Percentiles rank a stretch among this genome's conserved stretches.
Evolutionary conservation across 805 yeast genomes (phyloP).

Genomic region (Jamesozyma jinghongensis): DNA sequence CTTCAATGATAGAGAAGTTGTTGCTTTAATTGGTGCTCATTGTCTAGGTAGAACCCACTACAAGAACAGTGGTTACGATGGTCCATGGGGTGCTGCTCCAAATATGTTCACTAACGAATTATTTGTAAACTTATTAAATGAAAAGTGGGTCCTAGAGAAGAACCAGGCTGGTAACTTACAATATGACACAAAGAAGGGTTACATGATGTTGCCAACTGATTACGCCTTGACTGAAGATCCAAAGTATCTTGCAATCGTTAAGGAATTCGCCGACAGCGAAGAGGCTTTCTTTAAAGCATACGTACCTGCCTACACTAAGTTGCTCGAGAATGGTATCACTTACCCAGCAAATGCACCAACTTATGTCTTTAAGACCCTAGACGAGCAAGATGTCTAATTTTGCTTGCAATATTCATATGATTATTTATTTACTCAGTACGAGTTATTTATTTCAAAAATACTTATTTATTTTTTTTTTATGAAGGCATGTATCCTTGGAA

Average conservation of each 20-base stretch:
- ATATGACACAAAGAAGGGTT: slow-evolving; percentile 52
- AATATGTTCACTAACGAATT: slow-evolving; percentile 69
- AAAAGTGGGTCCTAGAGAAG: slow-evolving; percentile 45
- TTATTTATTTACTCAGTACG: background rate
- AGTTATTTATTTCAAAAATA: no score
- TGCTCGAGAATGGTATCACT: slow-evolving; percentile 67
- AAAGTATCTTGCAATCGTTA: slow-evolving; percentile 50
- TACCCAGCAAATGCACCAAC: slow-evolving; percentile 42
- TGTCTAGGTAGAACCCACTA: slow-evolving; percentile 69
- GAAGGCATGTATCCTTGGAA: no score
- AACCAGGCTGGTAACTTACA: slow-evolving; percentile 53
- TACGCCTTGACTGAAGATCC: slow-evolving; percentile 58
- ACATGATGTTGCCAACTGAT: slow-evolving; percentile 87
- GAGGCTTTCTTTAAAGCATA: slow-evolving; percentile 55
- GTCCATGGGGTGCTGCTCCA: slow-evolving; percentile 84
- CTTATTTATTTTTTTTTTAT: no score
- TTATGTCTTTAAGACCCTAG: slow-evolving; percentile 55
- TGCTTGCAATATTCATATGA: background rate
- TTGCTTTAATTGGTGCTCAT: slow-evolving; percentile 69
- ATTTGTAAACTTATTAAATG: slow-evolving; percentile 46
- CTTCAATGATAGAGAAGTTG: slow-evolving; percentile 62
- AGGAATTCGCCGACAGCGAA: slow-evolving; percentile 59
- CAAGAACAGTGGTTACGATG: slow-evolving; percentile 65
- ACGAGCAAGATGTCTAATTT: slow-evolving; percentile 45
- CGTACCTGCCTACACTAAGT: slow-evolving; percentile 54